Evolutionary conservation across 495 filamentous ascomycete species (phyloP), one percentile per base, ranked within the genome.

Genomic region (Aspergillus leporis): DNA sequence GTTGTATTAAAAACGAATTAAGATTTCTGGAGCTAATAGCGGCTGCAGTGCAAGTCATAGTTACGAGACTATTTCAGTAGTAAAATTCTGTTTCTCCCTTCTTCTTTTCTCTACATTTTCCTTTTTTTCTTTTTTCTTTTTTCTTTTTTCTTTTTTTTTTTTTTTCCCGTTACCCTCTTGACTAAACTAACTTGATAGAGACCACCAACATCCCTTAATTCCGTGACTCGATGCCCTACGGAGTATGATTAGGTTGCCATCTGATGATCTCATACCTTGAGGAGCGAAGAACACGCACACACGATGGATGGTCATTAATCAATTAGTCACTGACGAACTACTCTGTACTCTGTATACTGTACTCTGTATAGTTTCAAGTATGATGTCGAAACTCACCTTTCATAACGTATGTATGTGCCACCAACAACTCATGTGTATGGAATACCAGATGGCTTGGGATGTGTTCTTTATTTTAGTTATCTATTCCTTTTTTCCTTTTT

Each of bases 21-120:
- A 54, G 25, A 58, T 58, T 62, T 61, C 48, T 49, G 34, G 60
- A 28, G 54, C 54, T 62, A 58, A 61, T 51, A 61, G 53, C 53
- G 53, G 54, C 60, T 58, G 60, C 53, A 43, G 60, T 58, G 54
- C 50, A 56, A 62, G 54, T 62, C 49, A 62, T 61, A 38, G 30
- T 50, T 18, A 64, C 61, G 64, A 55, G 51, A 40, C 52, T 38
- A 34, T 47, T 43, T 19, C 41, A 25, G 30, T 58, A 66, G 45
- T 51, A 32, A n/a, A 58, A 43, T 22, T 53, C 18, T 21, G 18
- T 51, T 14, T 48, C 25, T 32, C 36, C 45, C 8, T 28, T 47
- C 40, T 34, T 22, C n/a, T 40, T 32, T 48, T 52, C 45, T 6
- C 6, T 25, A 56, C 30, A n/a, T 43, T 50, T 47, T 47, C 10